phyloP scores from a whole-genome alignment of 192 early-diverging fungal genomes.

The Cladochytrium replicatum region DNA sequence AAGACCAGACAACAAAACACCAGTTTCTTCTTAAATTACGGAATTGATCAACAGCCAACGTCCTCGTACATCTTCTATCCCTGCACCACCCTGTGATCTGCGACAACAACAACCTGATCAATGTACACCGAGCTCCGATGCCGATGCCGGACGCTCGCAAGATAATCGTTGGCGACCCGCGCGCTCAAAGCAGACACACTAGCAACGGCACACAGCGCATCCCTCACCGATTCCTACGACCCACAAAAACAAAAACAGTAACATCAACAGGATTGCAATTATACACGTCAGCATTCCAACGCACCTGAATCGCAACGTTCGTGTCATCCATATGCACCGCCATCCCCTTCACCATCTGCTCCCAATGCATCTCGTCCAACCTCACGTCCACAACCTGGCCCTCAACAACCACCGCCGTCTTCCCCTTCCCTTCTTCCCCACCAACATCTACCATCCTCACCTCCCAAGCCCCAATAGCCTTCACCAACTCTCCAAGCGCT shows the following conservation, averaged over 20 bases:
- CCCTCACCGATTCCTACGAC: conserved; percentile 16
- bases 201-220: conserved; percentile 4
- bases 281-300: too few species aligned
- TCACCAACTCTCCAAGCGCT: conserved; percentile 17
- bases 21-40: not conserved
- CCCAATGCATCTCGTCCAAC: conserved; percentile 41
- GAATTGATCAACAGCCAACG: not conserved
- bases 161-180: not conserved
- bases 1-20: too few species aligned
- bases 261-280: too few species aligned
- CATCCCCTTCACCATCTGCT: conserved; percentile 38
- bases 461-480: conserved; percentile 11
- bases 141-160: not conserved
- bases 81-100: not conserved
- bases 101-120: conserved; percentile 5
- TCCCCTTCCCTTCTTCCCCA: conserved; percentile 6
- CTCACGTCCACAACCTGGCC: conserved; percentile 25
- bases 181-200: not conserved
- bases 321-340: conserved; percentile 49
- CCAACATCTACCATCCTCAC: conserved; percentile 8
- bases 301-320: conserved; percentile 31
- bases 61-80: not conserved
- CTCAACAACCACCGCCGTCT: too few species aligned
- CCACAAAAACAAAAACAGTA: not conserved
- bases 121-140: conserved; percentile 8